Evolutionary conservation across 257 asterid species (phyloP), one percentile per base, ranked within the genome.

Genomic region (Nicotiana otophora): DNA sequence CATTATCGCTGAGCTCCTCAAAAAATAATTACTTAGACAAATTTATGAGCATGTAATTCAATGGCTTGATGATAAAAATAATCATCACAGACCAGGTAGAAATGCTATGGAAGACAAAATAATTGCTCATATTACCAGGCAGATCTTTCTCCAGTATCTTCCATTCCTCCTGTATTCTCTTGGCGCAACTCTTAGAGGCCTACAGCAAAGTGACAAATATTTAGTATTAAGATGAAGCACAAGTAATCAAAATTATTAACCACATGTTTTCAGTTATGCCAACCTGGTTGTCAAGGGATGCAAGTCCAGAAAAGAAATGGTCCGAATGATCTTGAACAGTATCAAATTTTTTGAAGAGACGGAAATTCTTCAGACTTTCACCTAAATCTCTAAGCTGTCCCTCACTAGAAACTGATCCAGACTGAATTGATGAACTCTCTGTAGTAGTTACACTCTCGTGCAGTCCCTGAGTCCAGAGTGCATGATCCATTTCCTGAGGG

Each of bases 141-240:
- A 87, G 78, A 85, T 85, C 84, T 17, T 85, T 80, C 84, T 84
- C 86, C 62, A 87, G 82, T 26, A 85, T 87, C 68, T 42, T 85
- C 90, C 90, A 87, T 58, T 87, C 88, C 20, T 68, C 84, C 68
- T 83, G 85, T 20, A 84, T 76, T 72, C 82, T 85, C 85, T 77
- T 85, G 9, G 39, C 74, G 75, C 88, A 83, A 14, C 48, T 12
- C 78, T 85, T 87, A 33, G 88, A 48, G 48, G 66, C 85, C 85
- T 81, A 80, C 30, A 53, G 1, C 62, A 72, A 20, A 5, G 1
- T 0, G 26, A 64, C 80, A 69, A 20, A 54, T 19, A 78, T 33
- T 26, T 39, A 65, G 19, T 0, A 53, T 36, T 30, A 48, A 67
- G 36, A 55, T 7, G 31, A 54, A 26, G 80, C 11, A 1, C 0